Conservation (phyloP, 2,329 filamentous ascomycete genomes). For the Ceratocystis huliohia region DNA sequence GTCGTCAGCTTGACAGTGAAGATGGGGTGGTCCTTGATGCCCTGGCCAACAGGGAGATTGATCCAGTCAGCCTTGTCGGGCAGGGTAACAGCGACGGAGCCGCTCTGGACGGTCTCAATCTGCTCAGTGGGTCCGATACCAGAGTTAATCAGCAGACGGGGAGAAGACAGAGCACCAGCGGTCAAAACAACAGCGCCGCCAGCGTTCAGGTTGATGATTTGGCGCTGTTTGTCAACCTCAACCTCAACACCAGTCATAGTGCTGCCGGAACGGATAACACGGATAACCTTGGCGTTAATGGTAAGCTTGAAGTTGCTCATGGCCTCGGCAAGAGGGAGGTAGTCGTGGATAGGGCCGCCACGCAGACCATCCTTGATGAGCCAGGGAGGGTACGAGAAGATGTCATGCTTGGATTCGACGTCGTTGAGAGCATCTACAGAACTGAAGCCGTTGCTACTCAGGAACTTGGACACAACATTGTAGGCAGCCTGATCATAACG, state of each 20-base stretch:
- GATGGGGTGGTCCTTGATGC: conserved; percentile 45
- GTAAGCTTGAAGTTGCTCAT: conserved; percentile 54
- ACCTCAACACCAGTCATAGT: conserved; percentile 56
- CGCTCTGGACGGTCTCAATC: conserved; percentile 38
- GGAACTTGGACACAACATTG: conserved; percentile 47
- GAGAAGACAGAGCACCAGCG: conserved; percentile 50
- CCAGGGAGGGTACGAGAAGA: conserved; percentile 50
- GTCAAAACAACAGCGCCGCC: conserved; percentile 49
- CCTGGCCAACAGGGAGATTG: conserved; percentile 44
- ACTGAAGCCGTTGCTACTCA: conserved; percentile 49
- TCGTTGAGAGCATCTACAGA: conserved; percentile 43
- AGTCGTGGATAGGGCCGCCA: conserved; percentile 57
- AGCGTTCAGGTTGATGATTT: conserved; percentile 26
- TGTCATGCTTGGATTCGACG: conserved; percentile 52
- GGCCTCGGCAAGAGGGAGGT: conserved; percentile 48
- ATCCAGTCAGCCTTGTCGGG: conserved; percentile 42
- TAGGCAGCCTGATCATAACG: conserved; percentile 55
- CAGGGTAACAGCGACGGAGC: conserved; percentile 39
- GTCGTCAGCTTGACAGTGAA: conserved; percentile 25
- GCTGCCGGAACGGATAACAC: conserved; percentile 51
- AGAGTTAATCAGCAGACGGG: conserved; percentile 55
- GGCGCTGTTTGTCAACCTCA: conserved; percentile 40
- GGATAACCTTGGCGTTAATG: conserved; percentile 51
- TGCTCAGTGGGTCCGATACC: conserved; percentile 54
- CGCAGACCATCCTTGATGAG: conserved; percentile 55